Conservation (phyloP, 2,329 filamentous ascomycete genomes). For the Dothideomycetes sp. region DNA sequence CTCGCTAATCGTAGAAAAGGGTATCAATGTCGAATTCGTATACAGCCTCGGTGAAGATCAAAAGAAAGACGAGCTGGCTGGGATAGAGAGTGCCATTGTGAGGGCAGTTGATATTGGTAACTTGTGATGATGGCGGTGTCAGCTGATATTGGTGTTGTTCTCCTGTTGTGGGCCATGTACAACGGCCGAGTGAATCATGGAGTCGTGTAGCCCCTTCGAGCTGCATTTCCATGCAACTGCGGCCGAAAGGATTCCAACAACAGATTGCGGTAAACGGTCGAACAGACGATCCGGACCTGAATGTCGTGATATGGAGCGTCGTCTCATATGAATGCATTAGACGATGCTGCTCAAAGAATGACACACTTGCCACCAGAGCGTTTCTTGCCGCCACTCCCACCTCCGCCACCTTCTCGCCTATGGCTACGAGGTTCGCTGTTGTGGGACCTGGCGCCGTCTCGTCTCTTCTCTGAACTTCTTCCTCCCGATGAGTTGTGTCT, state of each 20-base stretch:
- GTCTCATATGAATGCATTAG: background rate
- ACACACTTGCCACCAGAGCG: slow-evolving; percentile 8
- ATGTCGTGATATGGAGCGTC: background rate
- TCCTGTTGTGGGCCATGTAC: too few species aligned
- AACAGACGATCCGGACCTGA: background rate
- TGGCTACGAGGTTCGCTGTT: slow-evolving; percentile 1
- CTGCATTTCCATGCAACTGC: too few species aligned
- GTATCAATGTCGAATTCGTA: background rate
- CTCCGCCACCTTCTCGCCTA: slow-evolving; percentile 2
- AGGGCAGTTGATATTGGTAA: too few species aligned
- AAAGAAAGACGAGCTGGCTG: background rate
- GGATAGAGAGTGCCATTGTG: background rate
- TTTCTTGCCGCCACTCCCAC: slow-evolving; percentile 2
- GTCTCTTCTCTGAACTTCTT: slow-evolving; percentile 3
- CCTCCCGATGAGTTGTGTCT: slow-evolving; percentile 26
- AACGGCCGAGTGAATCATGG: too few species aligned
- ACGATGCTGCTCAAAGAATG: slow-evolving; percentile 5
- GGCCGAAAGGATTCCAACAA: too few species aligned
- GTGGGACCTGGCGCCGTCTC: background rate
- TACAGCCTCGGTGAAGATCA: background rate
- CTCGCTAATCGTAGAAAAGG: background rate
- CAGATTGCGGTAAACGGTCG: too few species aligned
- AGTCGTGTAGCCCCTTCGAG: too few species aligned
- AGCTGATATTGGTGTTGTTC: too few species aligned
- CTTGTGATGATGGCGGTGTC: too few species aligned